A percentile compares a stretch with the other conserved stretches of the same genome.
Evolutionary conservation across 2,329 filamentous ascomycete species (phyloP).

Genomic region (Alternaria alternata): DNA sequence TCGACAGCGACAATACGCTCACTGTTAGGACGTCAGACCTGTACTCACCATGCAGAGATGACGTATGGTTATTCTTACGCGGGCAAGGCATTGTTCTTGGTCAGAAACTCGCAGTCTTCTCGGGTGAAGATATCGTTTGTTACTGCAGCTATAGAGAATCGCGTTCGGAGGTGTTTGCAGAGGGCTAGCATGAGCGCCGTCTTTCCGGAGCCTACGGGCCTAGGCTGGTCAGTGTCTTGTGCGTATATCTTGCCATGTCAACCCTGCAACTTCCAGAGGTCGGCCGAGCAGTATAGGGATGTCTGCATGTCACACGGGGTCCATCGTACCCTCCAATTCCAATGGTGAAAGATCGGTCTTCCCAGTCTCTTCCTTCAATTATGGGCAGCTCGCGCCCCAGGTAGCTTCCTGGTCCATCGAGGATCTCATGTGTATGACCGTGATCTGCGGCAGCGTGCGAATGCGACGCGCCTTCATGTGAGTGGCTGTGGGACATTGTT

Average conservation of each 20-base stretch:
- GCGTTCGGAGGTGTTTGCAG: conserved; percentile 80
- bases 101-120: conserved; percentile 98
- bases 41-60: neutral
- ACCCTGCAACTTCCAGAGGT: neutral
- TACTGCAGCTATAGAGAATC: conserved; percentile 89
- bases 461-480: conserved; percentile 56
- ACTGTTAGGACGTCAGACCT: conserved; percentile 16
- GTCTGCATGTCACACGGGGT: neutral
- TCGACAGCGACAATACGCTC: conserved; percentile 93
- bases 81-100: conserved; percentile 82
- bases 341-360: conserved; percentile 88
- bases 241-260: conserved; percentile 4
- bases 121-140: conserved; percentile 99
- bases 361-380: conserved; percentile 85
- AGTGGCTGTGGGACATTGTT: conserved; percentile 45
- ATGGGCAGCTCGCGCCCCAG: conserved; percentile 92
- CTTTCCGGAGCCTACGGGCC: conserved; percentile 95
- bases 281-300: neutral
- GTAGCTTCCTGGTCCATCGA: conserved; percentile 91
- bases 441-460: conserved; percentile 69
- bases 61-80: conserved; percentile 52
- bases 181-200: conserved; percentile 96
- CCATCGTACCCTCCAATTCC: conserved; percentile 90
- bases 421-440: conserved; percentile 94
- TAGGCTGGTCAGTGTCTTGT: conserved; percentile 49